Evolutionary conservation across 495 filamentous ascomycete species (phyloP).

Genomic region (Neurospora sp.): DNA sequence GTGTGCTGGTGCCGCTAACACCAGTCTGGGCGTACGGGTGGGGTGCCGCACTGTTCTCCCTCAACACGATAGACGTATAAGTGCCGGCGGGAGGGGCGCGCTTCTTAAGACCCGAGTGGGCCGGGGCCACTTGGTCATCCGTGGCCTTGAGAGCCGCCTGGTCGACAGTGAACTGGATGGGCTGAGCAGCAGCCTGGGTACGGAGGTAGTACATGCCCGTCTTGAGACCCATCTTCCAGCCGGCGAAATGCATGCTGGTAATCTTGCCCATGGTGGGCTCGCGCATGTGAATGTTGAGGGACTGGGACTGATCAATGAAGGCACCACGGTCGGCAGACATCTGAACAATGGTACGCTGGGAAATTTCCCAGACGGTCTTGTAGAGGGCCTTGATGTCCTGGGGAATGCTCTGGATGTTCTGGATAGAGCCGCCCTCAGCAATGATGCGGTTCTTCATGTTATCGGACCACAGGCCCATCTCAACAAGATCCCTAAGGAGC

Average conservation of each 20-base stretch:
- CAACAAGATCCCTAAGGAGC: conserved; percentile 95
- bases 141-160: conserved; percentile 87
- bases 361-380: conserved; percentile 99
- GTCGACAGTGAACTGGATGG: conserved; percentile 98
- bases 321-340: conserved; percentile 98
- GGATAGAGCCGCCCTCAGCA: conserved; percentile 87
- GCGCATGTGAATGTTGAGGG: conserved; percentile 97
- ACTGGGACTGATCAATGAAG: conserved; percentile 97
- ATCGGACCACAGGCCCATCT: conserved; percentile 96
- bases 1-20: conserved; percentile 30
- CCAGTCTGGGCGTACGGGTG: conserved; percentile 26
- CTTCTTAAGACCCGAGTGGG: conserved; percentile 54
- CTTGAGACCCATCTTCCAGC: conserved; percentile 98
- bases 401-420: conserved; percentile 93
- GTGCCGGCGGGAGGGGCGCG: conserved; percentile 45
- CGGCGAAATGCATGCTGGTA: conserved; percentile 97
- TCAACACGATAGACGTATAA: conserved; percentile 31
- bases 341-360: conserved; percentile 88
- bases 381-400: conserved; percentile 92
- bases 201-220: conserved; percentile 99
- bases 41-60: conserved; percentile 27
- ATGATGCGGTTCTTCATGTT: conserved; percentile 99
- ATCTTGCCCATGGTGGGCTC: conserved; percentile 99
- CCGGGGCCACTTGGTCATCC: conserved; percentile 69
- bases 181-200: conserved; percentile 90